Conservation (phyloP, 2,329 filamentous ascomycete species). For the Xylariaceae sp. region DNA sequence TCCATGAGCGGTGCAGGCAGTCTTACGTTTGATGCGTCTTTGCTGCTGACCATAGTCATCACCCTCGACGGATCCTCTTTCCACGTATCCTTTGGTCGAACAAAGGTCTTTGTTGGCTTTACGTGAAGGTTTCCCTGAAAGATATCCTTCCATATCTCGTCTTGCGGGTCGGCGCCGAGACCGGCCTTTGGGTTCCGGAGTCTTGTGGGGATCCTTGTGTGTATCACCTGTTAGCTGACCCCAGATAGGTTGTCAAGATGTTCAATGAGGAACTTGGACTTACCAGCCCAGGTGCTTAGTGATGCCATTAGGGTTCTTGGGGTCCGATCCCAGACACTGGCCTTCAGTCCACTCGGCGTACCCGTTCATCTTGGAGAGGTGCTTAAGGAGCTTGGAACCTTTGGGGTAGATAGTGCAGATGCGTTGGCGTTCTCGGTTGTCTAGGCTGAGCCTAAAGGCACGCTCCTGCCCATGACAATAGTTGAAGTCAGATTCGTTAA, state of each 20-base stretch:
- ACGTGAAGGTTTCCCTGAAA: conserved; percentile 11
- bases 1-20: too few relatives aligned
- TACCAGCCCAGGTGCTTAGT: conserved; percentile 11
- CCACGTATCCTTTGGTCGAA: conserved; percentile 5
- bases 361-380: conserved; percentile 4
- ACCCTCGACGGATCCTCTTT: conserved; percentile 4
- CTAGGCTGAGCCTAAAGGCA: background rate
- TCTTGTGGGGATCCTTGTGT: conserved; percentile 10
- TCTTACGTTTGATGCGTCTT: background rate
- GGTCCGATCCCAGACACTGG: conserved; percentile 7
- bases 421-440: conserved; percentile 7
- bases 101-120: background rate
- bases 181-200: conserved; percentile 5
- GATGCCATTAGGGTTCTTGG: conserved; percentile 2
- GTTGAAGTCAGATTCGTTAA: conserved; percentile 12
- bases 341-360: conserved; percentile 9
- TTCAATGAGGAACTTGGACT: too few relatives aligned
- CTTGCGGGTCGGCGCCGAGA: conserved; percentile 12
- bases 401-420: conserved; percentile 4
- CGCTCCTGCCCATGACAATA: background rate
- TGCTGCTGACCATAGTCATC: background rate
- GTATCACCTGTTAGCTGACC: background rate
- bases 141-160: conserved; percentile 8
- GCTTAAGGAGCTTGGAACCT: conserved; percentile 11
- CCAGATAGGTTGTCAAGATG: background rate